These are phyloP conservation scores for Sequoia sempervirens DNA, from an alignment of 75 land plant species.

Conservation along the genomic window DNA sequence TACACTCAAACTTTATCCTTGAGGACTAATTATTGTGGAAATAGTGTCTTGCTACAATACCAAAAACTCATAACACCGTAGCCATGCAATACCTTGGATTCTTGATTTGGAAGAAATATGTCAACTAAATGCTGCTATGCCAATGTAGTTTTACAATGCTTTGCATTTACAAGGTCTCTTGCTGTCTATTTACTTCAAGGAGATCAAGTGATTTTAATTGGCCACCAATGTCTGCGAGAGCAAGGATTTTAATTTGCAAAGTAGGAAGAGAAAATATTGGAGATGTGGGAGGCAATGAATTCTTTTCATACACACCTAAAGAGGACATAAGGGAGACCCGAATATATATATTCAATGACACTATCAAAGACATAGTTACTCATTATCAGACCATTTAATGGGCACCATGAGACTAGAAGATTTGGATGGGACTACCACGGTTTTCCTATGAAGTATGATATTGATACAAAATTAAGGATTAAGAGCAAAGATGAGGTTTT, in stretches of 20 bases:
- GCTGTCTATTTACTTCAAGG: too few relatives aligned
- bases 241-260: constrained; percentile 88
- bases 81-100: too few relatives aligned
- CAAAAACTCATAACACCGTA: too few relatives aligned
- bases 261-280: constrained; percentile 68
- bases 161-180: too few relatives aligned
- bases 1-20: constrained; percentile 47
- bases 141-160: too few relatives aligned
- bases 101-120: too few relatives aligned
- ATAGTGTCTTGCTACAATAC: too few relatives aligned
- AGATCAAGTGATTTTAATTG: too few relatives aligned
- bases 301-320: constrained; percentile 88
- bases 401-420: constrained; percentile 87
- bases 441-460: constrained; percentile 89
- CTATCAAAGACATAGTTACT: constrained; percentile 98
- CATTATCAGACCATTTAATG: constrained; percentile 76
- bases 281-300: constrained; percentile 53
- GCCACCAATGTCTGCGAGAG: constrained; percentile 90
- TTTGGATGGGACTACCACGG: constrained; percentile 99
- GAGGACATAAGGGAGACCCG: constrained; percentile 62
- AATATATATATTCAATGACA: constrained; percentile 97
- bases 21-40: constrained; percentile 67
- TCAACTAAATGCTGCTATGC: too few relatives aligned
- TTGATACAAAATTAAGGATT: constrained; percentile 66
- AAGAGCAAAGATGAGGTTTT: constrained; percentile 64